Percentiles rank a stretch among this genome's conserved stretches.
phyloP scores from a whole-genome alignment of 805 yeast genomes.

The Metschnikowia koreensis region DNA sequence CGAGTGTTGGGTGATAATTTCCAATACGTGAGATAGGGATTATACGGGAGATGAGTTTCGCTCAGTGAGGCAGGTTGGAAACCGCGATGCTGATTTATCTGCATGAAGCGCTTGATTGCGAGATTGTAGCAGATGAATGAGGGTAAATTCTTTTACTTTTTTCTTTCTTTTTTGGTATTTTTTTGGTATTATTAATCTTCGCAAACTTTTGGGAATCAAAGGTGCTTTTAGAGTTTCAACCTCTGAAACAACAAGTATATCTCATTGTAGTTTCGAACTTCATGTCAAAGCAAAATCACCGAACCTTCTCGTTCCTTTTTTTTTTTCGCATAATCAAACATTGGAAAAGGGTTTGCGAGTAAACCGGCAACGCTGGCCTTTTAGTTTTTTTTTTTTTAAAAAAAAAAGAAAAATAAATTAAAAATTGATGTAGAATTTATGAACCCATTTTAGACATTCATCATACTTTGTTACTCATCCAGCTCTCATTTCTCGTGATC shows the following conservation, averaged over 20 bases:
- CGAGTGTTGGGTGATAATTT: neutral
- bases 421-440: too few relatives aligned
- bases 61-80: neutral
- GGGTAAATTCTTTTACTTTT: neutral
- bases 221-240: too few relatives aligned
- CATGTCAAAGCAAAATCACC: neutral
- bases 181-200: neutral
- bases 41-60: slow-evolving; percentile 3
- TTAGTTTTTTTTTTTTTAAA: too few relatives aligned
- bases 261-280: neutral
- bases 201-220: neutral
- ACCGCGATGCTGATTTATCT: slow-evolving; percentile 1
- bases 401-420: too few relatives aligned
- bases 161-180: too few relatives aligned
- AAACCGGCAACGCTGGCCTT: too few relatives aligned
- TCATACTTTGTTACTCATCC: too few relatives aligned
- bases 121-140: neutral
- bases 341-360: too few relatives aligned
- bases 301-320: too few relatives aligned
- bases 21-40: neutral
- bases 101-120: neutral
- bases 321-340: too few relatives aligned
- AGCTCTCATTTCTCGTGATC: too few relatives aligned
- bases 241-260: neutral
- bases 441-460: too few relatives aligned